phyloP scores from a whole-genome alignment of 441 rosid genomes.

The Erysimum cheiri region DNA sequence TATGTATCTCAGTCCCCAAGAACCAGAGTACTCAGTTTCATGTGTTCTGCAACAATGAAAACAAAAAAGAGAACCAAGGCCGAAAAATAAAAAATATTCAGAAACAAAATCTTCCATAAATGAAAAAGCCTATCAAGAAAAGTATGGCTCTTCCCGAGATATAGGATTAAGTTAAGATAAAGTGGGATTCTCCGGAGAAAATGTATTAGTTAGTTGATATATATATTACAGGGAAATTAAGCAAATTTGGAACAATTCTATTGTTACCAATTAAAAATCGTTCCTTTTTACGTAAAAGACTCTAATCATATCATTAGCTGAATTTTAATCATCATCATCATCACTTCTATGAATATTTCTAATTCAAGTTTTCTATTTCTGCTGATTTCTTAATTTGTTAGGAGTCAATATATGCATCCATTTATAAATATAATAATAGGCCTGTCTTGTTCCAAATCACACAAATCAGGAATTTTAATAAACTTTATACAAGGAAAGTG shows the following conservation, averaged over 20 bases:
- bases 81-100: neutral
- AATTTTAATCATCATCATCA: neutral
- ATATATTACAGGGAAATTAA: slow-evolving; percentile 1
- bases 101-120: neutral
- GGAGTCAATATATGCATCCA: neutral
- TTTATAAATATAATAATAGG: neutral
- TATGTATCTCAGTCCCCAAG: neutral
- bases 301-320: neutral
- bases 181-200: slow-evolving; percentile 25
- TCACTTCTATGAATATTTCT: neutral
- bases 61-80: slow-evolving; percentile 18
- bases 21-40: slow-evolving; percentile 21
- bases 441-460: slow-evolving; percentile 7
- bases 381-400: neutral
- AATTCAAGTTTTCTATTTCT: neutral
- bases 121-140: slow-evolving; percentile 7
- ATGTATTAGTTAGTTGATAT: neutral
- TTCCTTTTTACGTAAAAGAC: neutral
- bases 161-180: slow-evolving; percentile 32
- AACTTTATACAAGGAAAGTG: slow-evolving; percentile 1
- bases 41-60: slow-evolving; percentile 24
- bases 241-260: neutral
- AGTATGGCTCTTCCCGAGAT: slow-evolving; percentile 18
- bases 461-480: neutral
- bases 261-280: neutral